Evolutionary conservation across 75 land plant genomes (phyloP).

Genomic region (Gnetum montanum): DNA sequence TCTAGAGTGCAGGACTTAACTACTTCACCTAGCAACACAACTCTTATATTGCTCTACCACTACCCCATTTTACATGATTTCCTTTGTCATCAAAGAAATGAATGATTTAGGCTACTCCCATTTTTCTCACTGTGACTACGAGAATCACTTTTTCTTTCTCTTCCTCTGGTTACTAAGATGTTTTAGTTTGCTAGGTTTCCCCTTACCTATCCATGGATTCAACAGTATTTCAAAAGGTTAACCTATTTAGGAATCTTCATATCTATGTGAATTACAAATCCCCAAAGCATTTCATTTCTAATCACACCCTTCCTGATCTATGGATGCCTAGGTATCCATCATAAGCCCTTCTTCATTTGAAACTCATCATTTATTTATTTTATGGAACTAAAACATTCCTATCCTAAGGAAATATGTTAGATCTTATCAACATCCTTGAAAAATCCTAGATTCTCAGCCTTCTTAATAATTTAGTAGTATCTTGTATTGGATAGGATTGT

Average conservation of each 20-base stretch:
- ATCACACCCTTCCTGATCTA: not conserved
- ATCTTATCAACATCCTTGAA: not conserved
- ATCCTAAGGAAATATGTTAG: not conserved
- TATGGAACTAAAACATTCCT: not conserved
- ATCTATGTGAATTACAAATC: not conserved
- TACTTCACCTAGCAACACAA: not conserved
- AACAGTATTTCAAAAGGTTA: not conserved
- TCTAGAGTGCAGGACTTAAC: not conserved
- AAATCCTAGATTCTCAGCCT: no score
- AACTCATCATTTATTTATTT: not conserved
- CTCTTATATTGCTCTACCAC: no score
- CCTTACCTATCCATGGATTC: not conserved
- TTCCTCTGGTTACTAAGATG: not conserved
- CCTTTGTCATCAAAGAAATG: no score
- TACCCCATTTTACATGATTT: no score
- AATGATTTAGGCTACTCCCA: no score
- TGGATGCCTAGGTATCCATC: not conserved
- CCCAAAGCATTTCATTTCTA: not conserved
- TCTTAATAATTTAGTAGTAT: no score
- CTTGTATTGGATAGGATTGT: no score
- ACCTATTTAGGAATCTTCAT: not conserved
- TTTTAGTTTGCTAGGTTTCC: not conserved
- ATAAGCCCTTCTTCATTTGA: not conserved
- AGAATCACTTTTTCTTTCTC: not conserved
- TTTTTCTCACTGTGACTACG: not conserved